Evolutionary conservation across 805 yeast genomes (phyloP), one percentile per base, ranked within the genome.

Genomic region (Starmera dryadoides): DNA sequence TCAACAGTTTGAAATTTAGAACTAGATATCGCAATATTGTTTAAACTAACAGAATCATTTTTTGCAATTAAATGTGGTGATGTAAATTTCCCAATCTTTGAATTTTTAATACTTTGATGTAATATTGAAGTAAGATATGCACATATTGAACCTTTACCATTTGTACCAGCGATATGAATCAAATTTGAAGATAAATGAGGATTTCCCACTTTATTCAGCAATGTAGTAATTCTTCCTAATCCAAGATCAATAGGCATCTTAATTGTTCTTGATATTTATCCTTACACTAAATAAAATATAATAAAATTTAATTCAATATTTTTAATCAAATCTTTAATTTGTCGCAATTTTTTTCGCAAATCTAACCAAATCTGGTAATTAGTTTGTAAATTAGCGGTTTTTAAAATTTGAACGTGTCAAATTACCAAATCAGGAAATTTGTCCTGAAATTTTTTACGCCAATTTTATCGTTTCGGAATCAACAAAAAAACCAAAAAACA

Each of bases 101-200:
- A 59, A 1, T 63, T 29, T 1, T 43, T 40, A 2, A 55, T 64
- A 18, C 75, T 66, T 12, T 58, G 56, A 17, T 75, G 68, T 20
- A 89, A 59, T 3, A 81, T 67, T 15, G 87, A 77, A 4, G 87
- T 70, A 8, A 93, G 42, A 55, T 88, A 89, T 0, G 96, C 80
- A 42, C 95, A 79, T 0, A 89, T 85, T 0, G 97, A 88, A 0
- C 98, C 98, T 55, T 91, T 91, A 0, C 98, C 98, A 55, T 91
- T 91, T 8, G 98, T 91, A 0, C 98, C 98, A 0, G 96, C 96
- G 4, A 93, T 73, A 55, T 93, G 98, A n/a, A 93, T 65, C 1
- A 87, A 79, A 44, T 75, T 74, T 52, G 77, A 77, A 4, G 63
- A 49, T 14, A 58, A 49, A 30, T 86, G 93, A 0, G 96, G 97